These are phyloP conservation scores for Trichoderma oligosporum DNA, from an alignment of 2,329 filamentous ascomycete genomes.

Conservation along the genomic window DNA sequence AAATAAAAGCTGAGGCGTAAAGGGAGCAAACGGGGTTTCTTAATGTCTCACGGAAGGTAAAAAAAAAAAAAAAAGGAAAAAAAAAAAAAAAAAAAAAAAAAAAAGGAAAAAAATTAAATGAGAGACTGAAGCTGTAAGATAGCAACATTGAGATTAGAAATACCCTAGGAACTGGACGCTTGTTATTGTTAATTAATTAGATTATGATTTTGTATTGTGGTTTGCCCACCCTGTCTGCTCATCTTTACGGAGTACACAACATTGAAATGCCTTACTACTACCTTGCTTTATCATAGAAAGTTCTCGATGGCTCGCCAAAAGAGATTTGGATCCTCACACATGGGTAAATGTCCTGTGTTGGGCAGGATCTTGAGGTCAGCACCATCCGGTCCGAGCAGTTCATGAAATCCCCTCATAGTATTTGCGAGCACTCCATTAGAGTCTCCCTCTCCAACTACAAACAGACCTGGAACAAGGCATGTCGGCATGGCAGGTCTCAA, in stretches of 20 bases:
- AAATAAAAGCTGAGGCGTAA: background rate
- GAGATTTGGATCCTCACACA: conserved; percentile 68
- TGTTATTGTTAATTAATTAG: background rate
- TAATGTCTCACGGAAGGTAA: background rate
- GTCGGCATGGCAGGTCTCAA: conserved; percentile 53
- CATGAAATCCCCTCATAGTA: conserved; percentile 73
- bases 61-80: background rate
- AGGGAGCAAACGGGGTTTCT: background rate
- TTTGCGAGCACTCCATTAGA: conserved; percentile 67
- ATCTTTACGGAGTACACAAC: no score
- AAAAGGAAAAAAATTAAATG: background rate
- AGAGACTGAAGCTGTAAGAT: background rate
- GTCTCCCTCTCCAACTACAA: conserved; percentile 71
- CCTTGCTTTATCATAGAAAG: conserved; percentile 46
- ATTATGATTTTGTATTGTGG: background rate
- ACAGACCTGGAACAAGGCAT: conserved; percentile 57
- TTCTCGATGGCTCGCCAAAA: conserved; percentile 62
- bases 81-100: background rate
- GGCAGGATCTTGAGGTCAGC: conserved; percentile 63
- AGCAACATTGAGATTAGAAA: conserved; percentile 2
- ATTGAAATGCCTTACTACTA: background rate
- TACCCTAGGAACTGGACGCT: conserved; percentile 7
- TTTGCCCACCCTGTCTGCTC: background rate
- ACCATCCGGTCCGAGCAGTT: conserved; percentile 50
- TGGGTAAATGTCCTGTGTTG: conserved; percentile 74